Percentiles rank a stretch among this genome's conserved stretches.
These are phyloP conservation scores for Diutina rugosa DNA, from an alignment of 1,139 yeast genomes.

Conservation along the genomic window DNA sequence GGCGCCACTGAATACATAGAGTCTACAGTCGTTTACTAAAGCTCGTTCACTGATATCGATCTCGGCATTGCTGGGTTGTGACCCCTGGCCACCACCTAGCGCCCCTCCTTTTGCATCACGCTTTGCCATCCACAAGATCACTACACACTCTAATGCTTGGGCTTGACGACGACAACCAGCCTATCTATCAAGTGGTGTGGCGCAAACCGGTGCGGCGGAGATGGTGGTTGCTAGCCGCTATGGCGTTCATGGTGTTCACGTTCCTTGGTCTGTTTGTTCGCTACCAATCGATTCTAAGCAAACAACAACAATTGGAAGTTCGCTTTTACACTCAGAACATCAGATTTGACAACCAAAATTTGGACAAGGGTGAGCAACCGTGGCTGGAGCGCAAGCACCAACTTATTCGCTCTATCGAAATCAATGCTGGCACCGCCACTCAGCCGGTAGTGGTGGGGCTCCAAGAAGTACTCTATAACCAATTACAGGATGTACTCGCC, in stretches of 20 bases:
- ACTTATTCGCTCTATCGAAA: conserved; percentile 25
- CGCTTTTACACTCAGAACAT: conserved; percentile 43
- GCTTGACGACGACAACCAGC: not conserved
- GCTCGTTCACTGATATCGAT: too few relatives aligned
- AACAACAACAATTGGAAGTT: conserved; percentile 8
- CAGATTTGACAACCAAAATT: conserved; percentile 28
- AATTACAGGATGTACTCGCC: conserved; percentile 31
- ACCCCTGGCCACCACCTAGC: not conserved
- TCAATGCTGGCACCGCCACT: conserved; percentile 16
- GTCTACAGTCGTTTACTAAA: too few relatives aligned
- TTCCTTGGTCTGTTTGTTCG: not conserved
- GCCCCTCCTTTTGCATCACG: not conserved
- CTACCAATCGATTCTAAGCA: not conserved
- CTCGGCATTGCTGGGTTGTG: not conserved
- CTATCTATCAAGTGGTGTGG: not conserved
- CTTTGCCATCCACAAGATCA: not conserved
- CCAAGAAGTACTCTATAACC: conserved; percentile 43
- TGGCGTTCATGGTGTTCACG: not conserved
- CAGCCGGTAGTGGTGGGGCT: conserved; percentile 30
- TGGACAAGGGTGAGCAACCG: conserved; percentile 22
- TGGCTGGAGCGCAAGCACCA: conserved; percentile 30
- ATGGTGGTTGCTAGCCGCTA: not conserved
- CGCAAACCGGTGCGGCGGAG: not conserved
- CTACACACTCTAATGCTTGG: not conserved
- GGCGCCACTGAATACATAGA: too few relatives aligned